These are phyloP conservation scores for Penicillium sp. DNA, from an alignment of 2,329 filamentous ascomycete genomes.

Conservation along the genomic window DNA sequence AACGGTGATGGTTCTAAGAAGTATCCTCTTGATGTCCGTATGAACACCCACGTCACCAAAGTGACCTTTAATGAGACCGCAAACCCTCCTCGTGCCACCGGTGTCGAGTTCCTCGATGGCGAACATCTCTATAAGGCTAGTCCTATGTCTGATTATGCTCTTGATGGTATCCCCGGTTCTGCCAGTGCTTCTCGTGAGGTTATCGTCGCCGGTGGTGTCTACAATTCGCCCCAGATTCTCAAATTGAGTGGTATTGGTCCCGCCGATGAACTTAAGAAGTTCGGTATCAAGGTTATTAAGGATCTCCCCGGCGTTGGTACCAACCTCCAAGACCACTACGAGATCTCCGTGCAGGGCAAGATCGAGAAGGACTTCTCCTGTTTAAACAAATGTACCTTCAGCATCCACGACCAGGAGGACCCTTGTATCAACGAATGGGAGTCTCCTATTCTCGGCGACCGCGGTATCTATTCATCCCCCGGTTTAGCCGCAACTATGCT, in stretches of 20 bases:
- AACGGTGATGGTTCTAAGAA: constrained; percentile 2
- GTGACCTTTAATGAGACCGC: constrained; percentile 41
- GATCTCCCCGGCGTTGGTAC: constrained; percentile 63
- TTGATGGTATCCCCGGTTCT: constrained; percentile 5
- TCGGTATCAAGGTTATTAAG: constrained; percentile 54
- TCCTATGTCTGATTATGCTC: constrained; percentile 36
- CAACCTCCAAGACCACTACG: constrained; percentile 61
- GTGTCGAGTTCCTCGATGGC: constrained; percentile 50
- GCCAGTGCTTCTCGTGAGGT: constrained; percentile 46
- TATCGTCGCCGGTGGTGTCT: constrained; percentile 54
- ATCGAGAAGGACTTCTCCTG: constrained; percentile 41
- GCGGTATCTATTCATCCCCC: constrained; percentile 49
- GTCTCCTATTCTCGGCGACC: constrained; percentile 35
- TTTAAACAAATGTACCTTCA: constrained; percentile 34
- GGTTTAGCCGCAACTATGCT: constrained; percentile 55
- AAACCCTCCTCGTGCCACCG: constrained; percentile 10
- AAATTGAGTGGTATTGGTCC: constrained; percentile 65
- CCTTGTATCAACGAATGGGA: constrained; percentile 45
- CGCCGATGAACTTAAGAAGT: constrained; percentile 50
- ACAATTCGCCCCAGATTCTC: constrained; percentile 65
- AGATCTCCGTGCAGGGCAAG: constrained; percentile 12
- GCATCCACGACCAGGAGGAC: constrained; percentile 30
- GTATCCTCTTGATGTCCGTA: constrained; percentile 57
- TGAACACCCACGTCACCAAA: constrained; percentile 48
- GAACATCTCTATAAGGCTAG: constrained; percentile 48